These are phyloP conservation scores for Pseudocercospora pini-densiflorae DNA, from an alignment of 2,329 filamentous ascomycete species.

Conservation along the genomic window DNA sequence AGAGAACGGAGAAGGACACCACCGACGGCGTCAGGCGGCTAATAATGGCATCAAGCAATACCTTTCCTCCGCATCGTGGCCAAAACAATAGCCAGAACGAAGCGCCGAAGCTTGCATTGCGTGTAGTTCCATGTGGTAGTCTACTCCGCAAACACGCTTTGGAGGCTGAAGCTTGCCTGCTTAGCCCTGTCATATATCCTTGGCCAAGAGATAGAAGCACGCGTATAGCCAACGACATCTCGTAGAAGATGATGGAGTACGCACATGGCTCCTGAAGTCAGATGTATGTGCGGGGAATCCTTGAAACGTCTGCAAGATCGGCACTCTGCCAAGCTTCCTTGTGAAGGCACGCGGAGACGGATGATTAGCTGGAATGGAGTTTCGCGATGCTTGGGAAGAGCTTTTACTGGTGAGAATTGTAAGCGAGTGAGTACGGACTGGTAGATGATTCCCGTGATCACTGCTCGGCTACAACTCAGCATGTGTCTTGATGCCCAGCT, in stretches of 20 bases:
- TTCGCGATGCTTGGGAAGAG: not conserved
- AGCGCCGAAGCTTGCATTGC: not conserved
- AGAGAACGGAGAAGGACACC: not conserved
- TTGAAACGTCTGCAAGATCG: not conserved
- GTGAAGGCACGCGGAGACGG: not conserved
- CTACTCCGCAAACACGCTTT: conserved; percentile 1
- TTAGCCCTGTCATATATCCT: not conserved
- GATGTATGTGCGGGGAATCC: not conserved
- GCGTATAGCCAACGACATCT: not conserved
- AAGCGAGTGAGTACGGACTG: not conserved
- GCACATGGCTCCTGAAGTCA: not conserved
- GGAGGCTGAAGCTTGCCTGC: conserved; percentile 10
- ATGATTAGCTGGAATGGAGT: not conserved
- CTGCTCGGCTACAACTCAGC: not conserved
- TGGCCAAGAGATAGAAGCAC: not conserved
- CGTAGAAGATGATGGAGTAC: not conserved
- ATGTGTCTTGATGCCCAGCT: conserved; percentile 2
- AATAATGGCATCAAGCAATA: not conserved
- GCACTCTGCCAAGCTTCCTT: not conserved
- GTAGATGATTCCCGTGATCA: not conserved
- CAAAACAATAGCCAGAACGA: not conserved
- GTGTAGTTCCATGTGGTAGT: not conserved
- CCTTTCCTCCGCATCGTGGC: not conserved
- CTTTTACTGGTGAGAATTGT: not conserved
- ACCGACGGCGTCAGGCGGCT: not conserved